Evolutionary conservation across 1,284 basidiomycete genomes (phyloP).

Genomic region (Chalciporus piperatoides): DNA sequence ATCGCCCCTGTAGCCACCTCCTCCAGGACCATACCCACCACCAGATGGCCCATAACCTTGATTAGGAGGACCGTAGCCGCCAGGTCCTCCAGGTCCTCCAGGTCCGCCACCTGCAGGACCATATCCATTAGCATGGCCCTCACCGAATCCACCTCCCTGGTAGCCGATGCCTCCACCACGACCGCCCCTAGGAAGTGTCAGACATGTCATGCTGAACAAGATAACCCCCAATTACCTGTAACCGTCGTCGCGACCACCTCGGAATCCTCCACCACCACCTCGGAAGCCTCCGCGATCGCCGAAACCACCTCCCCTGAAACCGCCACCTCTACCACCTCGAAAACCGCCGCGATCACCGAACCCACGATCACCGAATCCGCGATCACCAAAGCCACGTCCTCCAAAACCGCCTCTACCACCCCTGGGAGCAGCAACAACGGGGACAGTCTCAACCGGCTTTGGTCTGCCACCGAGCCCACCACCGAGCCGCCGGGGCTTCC

Average conservation of each 20-base stretch:
- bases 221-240: constrained; percentile 44
- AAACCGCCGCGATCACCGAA: constrained; percentile 45
- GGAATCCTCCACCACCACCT: constrained; percentile 38
- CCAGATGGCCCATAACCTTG: constrained; percentile 35
- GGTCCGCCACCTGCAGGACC: constrained; percentile 44
- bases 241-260: constrained; percentile 44
- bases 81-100: constrained; percentile 47
- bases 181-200: constrained; percentile 46
- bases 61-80: constrained; percentile 45
- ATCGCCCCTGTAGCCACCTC: constrained; percentile 56
- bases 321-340: constrained; percentile 40
- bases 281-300: constrained; percentile 35
- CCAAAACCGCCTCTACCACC: constrained; percentile 41
- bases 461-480: constrained; percentile 93
- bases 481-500: constrained; percentile 94
- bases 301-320: constrained; percentile 38
- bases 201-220: constrained; percentile 22
- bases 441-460: constrained; percentile 67
- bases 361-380: constrained; percentile 37
- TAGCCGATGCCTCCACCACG: constrained; percentile 72
- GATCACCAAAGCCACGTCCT: constrained; percentile 45
- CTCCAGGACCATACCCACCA: constrained; percentile 37
- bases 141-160: constrained; percentile 59
- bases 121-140: constrained; percentile 52
- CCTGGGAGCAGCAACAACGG: constrained; percentile 34